Base-by-base conservation (phyloP, 768 basidiomycete genomes). In the Pleurotus eryngii region DNA sequence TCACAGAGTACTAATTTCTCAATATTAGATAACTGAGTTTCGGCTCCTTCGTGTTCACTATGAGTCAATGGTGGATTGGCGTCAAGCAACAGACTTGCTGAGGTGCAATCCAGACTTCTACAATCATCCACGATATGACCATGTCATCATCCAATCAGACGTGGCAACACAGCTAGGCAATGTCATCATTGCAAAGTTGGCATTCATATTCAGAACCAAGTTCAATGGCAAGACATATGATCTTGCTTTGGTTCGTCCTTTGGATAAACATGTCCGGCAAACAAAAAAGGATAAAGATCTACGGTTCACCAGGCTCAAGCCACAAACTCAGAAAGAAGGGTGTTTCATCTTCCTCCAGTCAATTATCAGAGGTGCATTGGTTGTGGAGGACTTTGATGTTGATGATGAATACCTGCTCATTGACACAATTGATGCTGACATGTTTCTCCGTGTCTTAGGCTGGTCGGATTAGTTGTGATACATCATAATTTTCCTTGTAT, bases 391-490 rank as follows among this genome's bases (percentile, higher is more conserved):
- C 39, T 57, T 48, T 14, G 53, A 55, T 5, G 42, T 26, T 3
- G 18, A 20, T 38, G 63, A 60, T 0, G 67, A 70, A n/a, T 68
- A 46, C 24, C 42, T 71, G 5, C 59, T 73, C 8, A 49, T 68
- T 20, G 70, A 74, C 56, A 30, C 61, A 6, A 24, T 67, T 2
- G 72, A 74, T 59, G 48, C 50, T 11, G 70, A 74, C 49, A 67
- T 68, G 66, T 49, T 49, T 18, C 18, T 46, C 24, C 2, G 46
- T 3, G 4, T 24, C 22, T 24, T 24, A 24, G 22, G 22, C 22
- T 24, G 22, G 22, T 2, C 22, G 22, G 22, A 4, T 24, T 4
- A 24, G 22, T 24, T 4, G 4, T 24, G 4, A 24, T 24, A 4
- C 2, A 24, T 24, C 22, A 24, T 24, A 24, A 4, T 24, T 24